Evolutionary conservation across 2,329 filamentous ascomycete genomes (phyloP).

Genomic region (Ophiocordyceps camponoti-saundersi): DNA sequence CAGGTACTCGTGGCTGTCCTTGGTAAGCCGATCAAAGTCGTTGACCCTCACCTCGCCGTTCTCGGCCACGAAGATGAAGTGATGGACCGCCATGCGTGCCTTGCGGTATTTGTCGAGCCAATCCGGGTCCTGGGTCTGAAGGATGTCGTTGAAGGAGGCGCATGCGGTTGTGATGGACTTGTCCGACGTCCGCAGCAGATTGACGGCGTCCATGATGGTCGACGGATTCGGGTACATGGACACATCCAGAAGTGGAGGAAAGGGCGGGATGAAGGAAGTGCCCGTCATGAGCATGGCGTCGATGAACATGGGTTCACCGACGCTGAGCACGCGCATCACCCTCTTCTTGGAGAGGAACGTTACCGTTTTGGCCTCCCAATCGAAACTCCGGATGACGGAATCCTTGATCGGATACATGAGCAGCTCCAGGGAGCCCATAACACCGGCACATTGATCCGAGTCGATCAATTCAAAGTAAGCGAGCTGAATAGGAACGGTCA

Average conservation of each 20-base stretch:
- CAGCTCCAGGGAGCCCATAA: constrained; percentile 73
- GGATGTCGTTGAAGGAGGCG: constrained; percentile 62
- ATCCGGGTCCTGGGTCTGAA: constrained; percentile 50
- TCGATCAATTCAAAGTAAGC: constrained; percentile 59
- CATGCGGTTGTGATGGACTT: constrained; percentile 58
- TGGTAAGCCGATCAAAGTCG: constrained; percentile 56
- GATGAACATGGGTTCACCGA: constrained; percentile 56
- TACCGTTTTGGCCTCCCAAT: constrained; percentile 54
- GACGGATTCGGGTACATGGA: constrained; percentile 36
- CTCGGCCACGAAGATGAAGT: constrained; percentile 66
- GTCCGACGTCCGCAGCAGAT: constrained; percentile 53
- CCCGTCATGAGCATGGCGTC: constrained; percentile 74
- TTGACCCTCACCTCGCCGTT: constrained; percentile 64
- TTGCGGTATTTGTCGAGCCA: constrained; percentile 81
- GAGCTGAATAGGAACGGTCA: constrained; percentile 25
- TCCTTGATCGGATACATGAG: constrained; percentile 75
- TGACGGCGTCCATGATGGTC: constrained; percentile 60
- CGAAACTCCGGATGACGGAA: constrained; percentile 47
- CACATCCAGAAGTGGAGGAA: constrained; percentile 56
- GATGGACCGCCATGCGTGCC: constrained; percentile 69
- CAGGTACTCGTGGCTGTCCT: constrained; percentile 76
- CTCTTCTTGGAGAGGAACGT: constrained; percentile 45
- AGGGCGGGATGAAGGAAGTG: constrained; percentile 60
- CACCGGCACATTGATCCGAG: constrained; percentile 51
- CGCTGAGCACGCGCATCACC: constrained; percentile 51